Percentiles rank a stretch among this genome's conserved stretches.
phyloP scores from a whole-genome alignment of 2,329 filamentous ascomycete species.

The Calonectria leucothoes region DNA sequence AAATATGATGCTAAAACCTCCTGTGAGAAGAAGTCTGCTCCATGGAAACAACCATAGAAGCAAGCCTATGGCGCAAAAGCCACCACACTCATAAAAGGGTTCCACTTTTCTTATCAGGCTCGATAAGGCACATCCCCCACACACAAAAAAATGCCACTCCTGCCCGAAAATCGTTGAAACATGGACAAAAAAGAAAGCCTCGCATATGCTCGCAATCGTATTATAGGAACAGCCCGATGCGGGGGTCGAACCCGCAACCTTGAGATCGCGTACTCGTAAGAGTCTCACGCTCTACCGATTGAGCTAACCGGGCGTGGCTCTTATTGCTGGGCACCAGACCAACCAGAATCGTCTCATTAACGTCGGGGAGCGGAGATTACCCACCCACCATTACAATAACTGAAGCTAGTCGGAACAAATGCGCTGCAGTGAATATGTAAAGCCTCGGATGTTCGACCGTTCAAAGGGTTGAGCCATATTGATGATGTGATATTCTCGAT shows the following conservation, averaged over 20 bases:
- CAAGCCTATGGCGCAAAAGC: too few relatives aligned
- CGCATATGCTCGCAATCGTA: constrained; percentile 35
- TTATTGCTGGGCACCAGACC: background rate
- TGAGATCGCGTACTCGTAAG: constrained; percentile 61
- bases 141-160: background rate
- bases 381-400: background rate
- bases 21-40: background rate
- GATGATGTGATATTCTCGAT: too few relatives aligned
- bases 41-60: background rate
- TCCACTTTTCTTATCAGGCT: background rate
- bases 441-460: too few relatives aligned
- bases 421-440: too few relatives aligned
- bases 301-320: constrained; percentile 41
- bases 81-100: background rate
- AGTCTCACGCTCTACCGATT: constrained; percentile 73
- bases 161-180: background rate
- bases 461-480: too few relatives aligned
- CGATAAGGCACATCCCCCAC: background rate
- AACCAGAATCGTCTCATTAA: background rate
- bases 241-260: constrained; percentile 66
- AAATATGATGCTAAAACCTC: background rate
- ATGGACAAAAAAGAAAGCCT: constrained; percentile 41
- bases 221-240: constrained; percentile 47
- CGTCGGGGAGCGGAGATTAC: background rate
- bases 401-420: too few relatives aligned